Evolutionary conservation across 352 stramenopile species (phyloP).

Genomic region (Phytophthora sp.): DNA sequence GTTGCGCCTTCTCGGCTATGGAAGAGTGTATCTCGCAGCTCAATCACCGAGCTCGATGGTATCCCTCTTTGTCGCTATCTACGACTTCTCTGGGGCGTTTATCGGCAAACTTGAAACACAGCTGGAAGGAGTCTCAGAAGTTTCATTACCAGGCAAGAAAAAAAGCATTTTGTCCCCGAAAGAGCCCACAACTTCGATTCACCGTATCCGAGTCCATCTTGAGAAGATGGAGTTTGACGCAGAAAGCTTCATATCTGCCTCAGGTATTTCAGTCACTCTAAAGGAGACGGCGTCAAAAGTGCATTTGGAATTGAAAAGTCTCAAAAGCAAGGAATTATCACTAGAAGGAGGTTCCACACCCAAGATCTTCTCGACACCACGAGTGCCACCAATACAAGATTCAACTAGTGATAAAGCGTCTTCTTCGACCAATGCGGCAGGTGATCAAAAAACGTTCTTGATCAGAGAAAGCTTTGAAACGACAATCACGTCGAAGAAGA

Average conservation of each 20-base stretch:
- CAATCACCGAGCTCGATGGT: slow-evolving; percentile 24
- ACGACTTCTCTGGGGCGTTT: slow-evolving; percentile 35
- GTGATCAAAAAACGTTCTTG: slow-evolving; percentile 21
- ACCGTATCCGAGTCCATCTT: slow-evolving; percentile 33
- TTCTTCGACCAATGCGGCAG: neutral
- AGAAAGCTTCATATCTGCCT: slow-evolving; percentile 19
- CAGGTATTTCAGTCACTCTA: slow-evolving; percentile 36
- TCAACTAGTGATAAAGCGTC: neutral
- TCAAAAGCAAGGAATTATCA: slow-evolving; percentile 12
- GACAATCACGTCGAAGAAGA: slow-evolving; percentile 18
- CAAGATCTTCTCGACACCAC: slow-evolving; percentile 38
- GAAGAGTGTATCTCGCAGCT: slow-evolving; percentile 35
- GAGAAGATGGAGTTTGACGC: slow-evolving; percentile 38
- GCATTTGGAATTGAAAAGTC: slow-evolving; percentile 3
- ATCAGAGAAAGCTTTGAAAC: slow-evolving; percentile 38
- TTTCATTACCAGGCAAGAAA: slow-evolving; percentile 23
- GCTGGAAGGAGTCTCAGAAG: slow-evolving; percentile 20
- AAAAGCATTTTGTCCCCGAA: slow-evolving; percentile 27
- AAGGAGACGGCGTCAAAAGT: slow-evolving; percentile 36
- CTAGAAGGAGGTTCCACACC: slow-evolving; percentile 3
- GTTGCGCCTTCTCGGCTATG: slow-evolving; percentile 40
- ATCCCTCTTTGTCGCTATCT: slow-evolving; percentile 40
- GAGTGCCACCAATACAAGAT: slow-evolving; percentile 17
- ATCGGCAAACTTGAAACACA: slow-evolving; percentile 35
- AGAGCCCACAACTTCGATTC: slow-evolving; percentile 7